phyloP scores from a whole-genome alignment of 371 early-diverging fungal genomes.

The Mortierella sp. region DNA sequence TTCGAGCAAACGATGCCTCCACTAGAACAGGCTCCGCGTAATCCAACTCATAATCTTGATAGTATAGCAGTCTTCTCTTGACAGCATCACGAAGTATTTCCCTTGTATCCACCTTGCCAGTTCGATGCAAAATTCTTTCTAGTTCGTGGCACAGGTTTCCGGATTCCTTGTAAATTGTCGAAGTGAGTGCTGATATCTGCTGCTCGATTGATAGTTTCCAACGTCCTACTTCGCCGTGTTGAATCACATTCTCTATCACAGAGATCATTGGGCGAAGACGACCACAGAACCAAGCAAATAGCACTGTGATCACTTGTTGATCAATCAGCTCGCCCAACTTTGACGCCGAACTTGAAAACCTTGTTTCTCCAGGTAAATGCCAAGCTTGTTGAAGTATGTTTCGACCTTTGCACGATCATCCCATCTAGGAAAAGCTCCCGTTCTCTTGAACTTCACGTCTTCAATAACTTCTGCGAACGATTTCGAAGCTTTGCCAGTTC shows the following conservation, averaged over 20 bases:
- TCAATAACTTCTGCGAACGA: no score
- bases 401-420: conserved; percentile 3
- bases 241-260: conserved; percentile 28
- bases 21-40: conserved; percentile 2
- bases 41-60: conserved; percentile 2
- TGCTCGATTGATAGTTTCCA: conserved; percentile 18
- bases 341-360: conserved; percentile 5
- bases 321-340: not conserved
- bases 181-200: conserved; percentile 20
- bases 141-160: conserved; percentile 30
- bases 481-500: no score
- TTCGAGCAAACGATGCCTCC: conserved; percentile 12
- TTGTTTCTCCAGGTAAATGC: conserved; percentile 11
- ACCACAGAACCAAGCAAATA: conserved; percentile 17
- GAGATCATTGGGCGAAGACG: conserved; percentile 20
- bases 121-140: conserved; percentile 1
- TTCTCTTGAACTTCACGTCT: no score
- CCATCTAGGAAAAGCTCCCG: conserved; percentile 22
- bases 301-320: conserved; percentile 5
- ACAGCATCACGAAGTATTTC: not conserved
- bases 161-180: not conserved
- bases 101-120: not conserved
- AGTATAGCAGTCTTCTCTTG: not conserved
- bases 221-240: conserved; percentile 2
- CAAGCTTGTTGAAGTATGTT: not conserved